These are phyloP conservation scores for Lycium ferocissimum DNA, from an alignment of 257 asterid genomes.

Conservation along the genomic window DNA sequence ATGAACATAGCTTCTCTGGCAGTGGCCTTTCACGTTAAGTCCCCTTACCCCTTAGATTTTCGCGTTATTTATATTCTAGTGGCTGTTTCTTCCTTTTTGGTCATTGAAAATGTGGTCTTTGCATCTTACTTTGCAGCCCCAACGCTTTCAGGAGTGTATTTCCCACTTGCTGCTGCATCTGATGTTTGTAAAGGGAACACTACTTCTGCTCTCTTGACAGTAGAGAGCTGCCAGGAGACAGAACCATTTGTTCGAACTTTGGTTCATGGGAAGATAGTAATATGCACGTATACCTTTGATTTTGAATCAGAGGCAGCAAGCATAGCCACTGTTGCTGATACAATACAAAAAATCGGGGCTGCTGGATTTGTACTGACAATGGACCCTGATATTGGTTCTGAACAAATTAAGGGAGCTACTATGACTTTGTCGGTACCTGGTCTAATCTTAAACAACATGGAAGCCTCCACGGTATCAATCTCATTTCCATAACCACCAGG, in stretches of 20 bases:
- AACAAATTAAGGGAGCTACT: slow-evolving; percentile 53
- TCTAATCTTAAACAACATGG: slow-evolving; percentile 57
- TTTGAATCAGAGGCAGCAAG: slow-evolving; percentile 59
- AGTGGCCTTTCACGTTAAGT: slow-evolving; percentile 67
- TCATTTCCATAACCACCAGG: background rate
- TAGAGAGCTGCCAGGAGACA: slow-evolving; percentile 63
- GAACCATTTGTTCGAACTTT: slow-evolving; percentile 52
- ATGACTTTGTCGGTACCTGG: slow-evolving; percentile 60
- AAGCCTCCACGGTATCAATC: slow-evolving; percentile 59
- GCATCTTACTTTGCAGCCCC: slow-evolving; percentile 55
- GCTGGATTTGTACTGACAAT: slow-evolving; percentile 74
- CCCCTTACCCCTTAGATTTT: background rate
- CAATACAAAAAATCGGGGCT: slow-evolving; percentile 54
- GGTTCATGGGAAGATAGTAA: slow-evolving; percentile 65
- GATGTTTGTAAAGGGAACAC: slow-evolving; percentile 57
- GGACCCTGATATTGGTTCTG: slow-evolving; percentile 62
- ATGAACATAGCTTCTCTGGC: slow-evolving; percentile 52
- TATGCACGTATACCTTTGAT: slow-evolving; percentile 63
- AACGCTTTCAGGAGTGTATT: slow-evolving; percentile 49
- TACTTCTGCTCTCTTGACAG: slow-evolving; percentile 48
- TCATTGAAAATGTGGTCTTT: background rate
- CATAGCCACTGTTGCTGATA: slow-evolving; percentile 58
- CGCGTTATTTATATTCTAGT: background rate
- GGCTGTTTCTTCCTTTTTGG: background rate
- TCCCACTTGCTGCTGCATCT: slow-evolving; percentile 68